Conservation (phyloP, 306 rosid species). For the Cicer cuneatum region DNA sequence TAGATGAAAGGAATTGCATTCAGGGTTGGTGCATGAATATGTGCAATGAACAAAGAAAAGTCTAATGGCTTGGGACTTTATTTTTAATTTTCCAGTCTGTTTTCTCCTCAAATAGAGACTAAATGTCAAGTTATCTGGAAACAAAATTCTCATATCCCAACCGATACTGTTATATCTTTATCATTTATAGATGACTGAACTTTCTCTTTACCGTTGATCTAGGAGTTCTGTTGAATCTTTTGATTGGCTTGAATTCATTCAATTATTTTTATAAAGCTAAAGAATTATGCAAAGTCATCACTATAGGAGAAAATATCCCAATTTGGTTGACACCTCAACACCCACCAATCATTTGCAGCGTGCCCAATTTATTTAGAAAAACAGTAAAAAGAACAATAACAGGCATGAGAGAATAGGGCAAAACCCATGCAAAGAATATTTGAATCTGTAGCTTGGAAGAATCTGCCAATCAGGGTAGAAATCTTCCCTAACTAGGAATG, state of each 20-base stretch:
- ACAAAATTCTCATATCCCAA: neutral
- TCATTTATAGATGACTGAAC: neutral
- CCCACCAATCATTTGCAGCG: neutral
- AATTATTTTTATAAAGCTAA: neutral
- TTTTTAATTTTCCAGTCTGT: neutral
- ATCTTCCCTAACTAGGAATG: neutral
- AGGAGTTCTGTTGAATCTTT: neutral
- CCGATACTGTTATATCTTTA: neutral
- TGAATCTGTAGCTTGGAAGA: neutral
- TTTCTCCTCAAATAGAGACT: neutral
- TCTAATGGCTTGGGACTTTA: conserved; percentile 1
- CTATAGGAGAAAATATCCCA: neutral
- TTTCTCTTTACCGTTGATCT: conserved; percentile 27
- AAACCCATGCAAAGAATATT: neutral
- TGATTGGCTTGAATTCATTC: conserved; percentile 24
- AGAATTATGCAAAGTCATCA: neutral
- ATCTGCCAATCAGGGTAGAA: neutral
- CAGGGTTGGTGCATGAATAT: conserved; percentile 14
- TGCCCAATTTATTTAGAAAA: neutral
- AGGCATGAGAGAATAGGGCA: neutral
- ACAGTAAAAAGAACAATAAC: neutral
- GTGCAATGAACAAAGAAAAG: conserved; percentile 23
- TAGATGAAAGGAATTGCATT: conserved; percentile 1
- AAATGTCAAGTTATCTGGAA: conserved; percentile 4
- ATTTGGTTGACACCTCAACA: neutral